Evolutionary conservation across 192 early-diverging fungal species (phyloP), one percentile per base, ranked within the genome.

Genomic region (Chytriomyces sp.): DNA sequence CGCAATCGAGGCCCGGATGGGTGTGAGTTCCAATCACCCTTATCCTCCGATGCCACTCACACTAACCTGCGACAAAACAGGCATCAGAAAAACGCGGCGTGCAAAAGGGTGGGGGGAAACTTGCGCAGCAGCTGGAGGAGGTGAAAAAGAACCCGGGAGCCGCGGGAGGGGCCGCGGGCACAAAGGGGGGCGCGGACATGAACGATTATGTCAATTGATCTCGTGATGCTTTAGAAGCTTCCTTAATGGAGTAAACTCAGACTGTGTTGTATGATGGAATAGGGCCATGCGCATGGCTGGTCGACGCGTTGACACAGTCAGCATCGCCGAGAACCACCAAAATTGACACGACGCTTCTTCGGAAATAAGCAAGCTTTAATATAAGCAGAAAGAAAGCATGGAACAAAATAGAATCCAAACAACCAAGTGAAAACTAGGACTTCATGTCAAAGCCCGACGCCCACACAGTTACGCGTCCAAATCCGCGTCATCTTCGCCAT

Each of bases 51-150:
- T n/a, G 37, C 19, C 33, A 10, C 17, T 1, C 22, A 5, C 25
- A 0, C 2, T 22, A 66, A 52, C 25, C 26, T 19, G 10, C 0
- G 8, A 41, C 31, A 38, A n/a, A 36, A 0, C 25, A 73, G 60
- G 72, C 72, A 8, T 12, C 32, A 25, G 72, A 73, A 26, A 73
- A 64, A 31, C 38, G 72, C 30, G 72, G 72, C 3, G 72, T 73
- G 19, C 72, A 73, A 40, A 73, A 73, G 34, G 72, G 72, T 33
- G 72, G 72, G 14, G 72, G 72, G 12, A 73, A 73, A 33, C 61
- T 73, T 14, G 72, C 72, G 17, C n/a, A 62, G 61, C 40, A 73
- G 26, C 72, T 73, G 5, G 72, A 73, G 36, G 72, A 73, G 38
- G 52, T 6, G 10, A 73, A 73, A 30, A 31, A 36, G 39, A 56